Evolutionary conservation across 2,329 filamentous ascomycete genomes (phyloP).

Genomic region (Dactylellina leptospora): DNA sequence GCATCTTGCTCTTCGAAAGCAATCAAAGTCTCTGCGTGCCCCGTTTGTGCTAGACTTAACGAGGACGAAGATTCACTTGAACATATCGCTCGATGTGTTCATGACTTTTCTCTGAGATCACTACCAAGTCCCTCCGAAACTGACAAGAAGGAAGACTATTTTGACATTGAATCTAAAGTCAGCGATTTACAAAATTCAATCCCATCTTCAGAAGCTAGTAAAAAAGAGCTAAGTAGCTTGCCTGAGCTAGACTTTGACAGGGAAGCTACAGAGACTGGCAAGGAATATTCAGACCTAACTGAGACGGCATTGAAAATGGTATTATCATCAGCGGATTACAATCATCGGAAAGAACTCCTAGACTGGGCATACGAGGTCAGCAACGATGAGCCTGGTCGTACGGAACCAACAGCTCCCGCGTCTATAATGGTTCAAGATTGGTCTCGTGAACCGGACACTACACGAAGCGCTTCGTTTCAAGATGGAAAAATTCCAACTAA

Average conservation of each 20-base stretch:
- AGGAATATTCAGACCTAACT: not conserved
- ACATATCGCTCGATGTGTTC: slow-evolving; percentile 42
- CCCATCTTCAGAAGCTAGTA: slow-evolving; percentile 14
- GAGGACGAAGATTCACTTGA: slow-evolving; percentile 33
- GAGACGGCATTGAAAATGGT: slow-evolving; percentile 19
- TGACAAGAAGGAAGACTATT: slow-evolving; percentile 12
- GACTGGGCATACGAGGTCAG: not conserved
- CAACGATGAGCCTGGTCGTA: not conserved
- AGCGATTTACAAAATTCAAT: slow-evolving; percentile 16
- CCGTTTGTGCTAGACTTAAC: slow-evolving; percentile 14
- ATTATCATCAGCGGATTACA: not conserved
- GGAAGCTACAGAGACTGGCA: not conserved
- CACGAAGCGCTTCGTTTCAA: too few relatives aligned
- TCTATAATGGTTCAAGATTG: too few relatives aligned
- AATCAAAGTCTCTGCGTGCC: slow-evolving; percentile 20
- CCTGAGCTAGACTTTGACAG: slow-evolving; percentile 13
- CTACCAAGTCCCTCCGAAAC: slow-evolving; percentile 21
- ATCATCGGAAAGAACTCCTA: not conserved
- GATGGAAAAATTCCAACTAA: too few relatives aligned
- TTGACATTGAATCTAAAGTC: slow-evolving; percentile 28
- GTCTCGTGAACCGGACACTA: too few relatives aligned
- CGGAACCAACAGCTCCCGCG: too few relatives aligned
- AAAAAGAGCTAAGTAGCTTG: slow-evolving; percentile 16
- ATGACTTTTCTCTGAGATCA: slow-evolving; percentile 39
- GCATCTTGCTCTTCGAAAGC: slow-evolving; percentile 34